A percentile compares a stretch with the other conserved stretches of the same genome.
phyloP scores from a whole-genome alignment of 1,284 basidiomycete species.

The Apiotrichum veenhuisii region DNA sequence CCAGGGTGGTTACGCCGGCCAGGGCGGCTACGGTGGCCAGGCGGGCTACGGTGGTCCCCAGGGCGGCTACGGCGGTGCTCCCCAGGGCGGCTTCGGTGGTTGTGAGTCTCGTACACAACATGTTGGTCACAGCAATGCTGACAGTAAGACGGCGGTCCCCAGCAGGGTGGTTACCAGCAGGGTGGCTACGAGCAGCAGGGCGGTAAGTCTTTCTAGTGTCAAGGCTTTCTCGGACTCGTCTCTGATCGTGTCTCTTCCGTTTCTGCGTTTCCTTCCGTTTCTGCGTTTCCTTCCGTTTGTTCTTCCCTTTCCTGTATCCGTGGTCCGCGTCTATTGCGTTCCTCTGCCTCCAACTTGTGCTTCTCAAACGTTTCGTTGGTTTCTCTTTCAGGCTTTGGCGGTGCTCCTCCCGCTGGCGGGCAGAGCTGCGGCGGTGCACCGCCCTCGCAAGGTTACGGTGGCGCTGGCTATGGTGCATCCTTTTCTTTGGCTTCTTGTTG shows the following conservation, averaged over 20 bases:
- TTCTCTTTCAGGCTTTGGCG: conserved; percentile 13
- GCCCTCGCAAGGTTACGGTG: conserved; percentile 23
- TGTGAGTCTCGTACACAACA: conserved; percentile 20
- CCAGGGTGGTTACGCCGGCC: conserved; percentile 42
- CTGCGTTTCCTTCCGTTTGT: not conserved
- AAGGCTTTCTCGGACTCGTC: not conserved
- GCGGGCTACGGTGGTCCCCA: conserved; percentile 43
- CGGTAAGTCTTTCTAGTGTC: conserved; percentile 20
- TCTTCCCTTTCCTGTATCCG: not conserved
- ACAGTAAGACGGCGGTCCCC: conserved; percentile 11
- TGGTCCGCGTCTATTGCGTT: not conserved
- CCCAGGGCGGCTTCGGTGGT: conserved; percentile 25
- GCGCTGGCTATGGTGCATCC: conserved; percentile 24
- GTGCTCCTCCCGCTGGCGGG: conserved; percentile 9
- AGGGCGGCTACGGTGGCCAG: conserved; percentile 43
- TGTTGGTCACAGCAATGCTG: conserved; percentile 20
- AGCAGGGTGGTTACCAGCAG: conserved; percentile 47
- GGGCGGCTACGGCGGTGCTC: conserved; percentile 46
- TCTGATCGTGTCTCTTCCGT: not conserved
- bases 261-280: not conserved
- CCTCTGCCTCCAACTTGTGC: not conserved
- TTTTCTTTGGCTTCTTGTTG: not conserved
- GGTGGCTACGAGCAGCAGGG: conserved; percentile 43
- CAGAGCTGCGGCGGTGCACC: conserved; percentile 4
- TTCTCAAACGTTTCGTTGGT: not conserved